phyloP scores from a whole-genome alignment of 441 rosid species.

The Erysimum pusillum region DNA sequence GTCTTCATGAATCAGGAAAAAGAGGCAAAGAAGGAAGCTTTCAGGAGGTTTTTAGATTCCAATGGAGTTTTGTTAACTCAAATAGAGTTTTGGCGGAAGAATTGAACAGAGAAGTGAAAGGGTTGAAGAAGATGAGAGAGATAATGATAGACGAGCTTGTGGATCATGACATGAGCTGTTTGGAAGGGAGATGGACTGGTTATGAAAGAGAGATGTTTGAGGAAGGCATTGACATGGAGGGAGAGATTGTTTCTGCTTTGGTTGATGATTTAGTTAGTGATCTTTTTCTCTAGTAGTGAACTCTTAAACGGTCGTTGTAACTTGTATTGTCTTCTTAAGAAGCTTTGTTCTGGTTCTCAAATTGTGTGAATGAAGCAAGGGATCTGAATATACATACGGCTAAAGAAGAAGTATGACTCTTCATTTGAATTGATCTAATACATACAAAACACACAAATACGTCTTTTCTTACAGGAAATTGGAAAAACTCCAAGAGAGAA shows the following conservation, averaged over 20 bases:
- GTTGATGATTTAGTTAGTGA: slow-evolving; percentile 75
- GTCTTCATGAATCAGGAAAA: too few species aligned
- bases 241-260: slow-evolving; percentile 61
- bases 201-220: slow-evolving; percentile 71
- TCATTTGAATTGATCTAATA: not conserved
- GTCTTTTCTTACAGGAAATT: too few species aligned
- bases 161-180: slow-evolving; percentile 89
- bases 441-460: too few species aligned
- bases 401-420: not conserved
- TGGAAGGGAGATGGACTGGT: slow-evolving; percentile 84
- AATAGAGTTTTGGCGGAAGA: slow-evolving; percentile 87
- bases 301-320: slow-evolving; percentile 32
- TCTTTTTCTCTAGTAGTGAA: slow-evolving; percentile 37
- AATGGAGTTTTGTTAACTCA: too few species aligned
- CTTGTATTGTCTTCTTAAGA: not conserved
- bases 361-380: slow-evolving; percentile 12
- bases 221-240: slow-evolving; percentile 70
- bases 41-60: too few species aligned
- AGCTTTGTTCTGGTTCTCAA: slow-evolving; percentile 23
- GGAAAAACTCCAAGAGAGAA: too few species aligned
- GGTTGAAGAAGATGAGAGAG: slow-evolving; percentile 74
- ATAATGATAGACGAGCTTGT: slow-evolving; percentile 94
- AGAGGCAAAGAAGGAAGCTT: too few species aligned
- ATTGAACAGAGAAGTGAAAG: slow-evolving; percentile 73
- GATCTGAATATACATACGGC: slow-evolving; percentile 14